These are phyloP conservation scores for Saturnispora mendoncae DNA, from an alignment of 805 yeast species.

Conservation along the genomic window DNA sequence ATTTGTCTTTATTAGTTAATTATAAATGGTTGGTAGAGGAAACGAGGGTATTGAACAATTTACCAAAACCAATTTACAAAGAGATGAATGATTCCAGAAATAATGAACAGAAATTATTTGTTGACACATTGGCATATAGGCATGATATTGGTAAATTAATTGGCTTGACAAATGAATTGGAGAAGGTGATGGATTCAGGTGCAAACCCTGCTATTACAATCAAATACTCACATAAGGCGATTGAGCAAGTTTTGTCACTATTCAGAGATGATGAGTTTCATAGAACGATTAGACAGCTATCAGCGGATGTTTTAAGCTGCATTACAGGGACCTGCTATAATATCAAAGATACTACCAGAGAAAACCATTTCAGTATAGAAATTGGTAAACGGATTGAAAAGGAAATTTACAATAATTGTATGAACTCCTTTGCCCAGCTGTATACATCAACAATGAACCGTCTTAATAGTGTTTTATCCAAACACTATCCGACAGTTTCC, in stretches of 20 bases:
- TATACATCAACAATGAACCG: conserved; percentile 45
- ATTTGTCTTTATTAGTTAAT: conserved; percentile 43
- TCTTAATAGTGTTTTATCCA: conserved; percentile 46
- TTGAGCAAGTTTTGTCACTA: conserved; percentile 47
- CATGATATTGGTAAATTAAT: conserved; percentile 58
- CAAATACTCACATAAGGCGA: conserved; percentile 51
- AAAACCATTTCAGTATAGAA: conserved; percentile 22
- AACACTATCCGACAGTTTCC: conserved; percentile 36
- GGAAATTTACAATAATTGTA: conserved; percentile 49
- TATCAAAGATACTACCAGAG: conserved; percentile 13
- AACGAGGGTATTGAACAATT: conserved; percentile 22
- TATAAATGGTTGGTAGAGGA: conserved; percentile 43
- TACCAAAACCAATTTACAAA: conserved; percentile 18
- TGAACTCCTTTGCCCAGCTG: conserved; percentile 63
- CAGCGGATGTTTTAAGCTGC: conserved; percentile 48
- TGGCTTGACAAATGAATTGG: conserved; percentile 57
- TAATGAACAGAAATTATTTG: conserved; percentile 35
- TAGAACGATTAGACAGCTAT: conserved; percentile 44
- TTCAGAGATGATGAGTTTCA: conserved; percentile 54
- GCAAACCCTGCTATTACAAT: conserved; percentile 49
- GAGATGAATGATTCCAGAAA: conserved; percentile 26
- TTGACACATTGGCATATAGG: conserved; percentile 35
- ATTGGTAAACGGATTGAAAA: conserved; percentile 37
- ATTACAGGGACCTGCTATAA: conserved; percentile 25
- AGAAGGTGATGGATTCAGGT: conserved; percentile 36